Evolutionary conservation across 352 stramenopile genomes (phyloP).

Genomic region (Phytophthora cryptogea): DNA sequence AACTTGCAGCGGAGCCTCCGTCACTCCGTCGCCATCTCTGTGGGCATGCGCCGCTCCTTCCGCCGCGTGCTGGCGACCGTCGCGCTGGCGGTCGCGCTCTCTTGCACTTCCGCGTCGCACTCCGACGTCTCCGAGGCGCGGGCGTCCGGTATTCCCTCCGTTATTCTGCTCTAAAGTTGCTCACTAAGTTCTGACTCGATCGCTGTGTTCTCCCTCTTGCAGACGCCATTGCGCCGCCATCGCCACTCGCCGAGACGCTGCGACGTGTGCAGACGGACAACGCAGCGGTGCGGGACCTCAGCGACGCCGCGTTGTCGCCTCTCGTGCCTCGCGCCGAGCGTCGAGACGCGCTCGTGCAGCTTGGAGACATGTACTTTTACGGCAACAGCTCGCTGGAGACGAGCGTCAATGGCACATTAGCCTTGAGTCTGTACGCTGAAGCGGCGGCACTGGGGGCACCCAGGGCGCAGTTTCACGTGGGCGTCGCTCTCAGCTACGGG

Average conservation of each 20-base stretch:
- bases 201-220: constrained; percentile 2
- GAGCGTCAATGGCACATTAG: constrained; percentile 70
- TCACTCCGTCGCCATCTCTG: background rate
- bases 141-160: constrained; percentile 19
- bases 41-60: constrained; percentile 28
- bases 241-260: constrained; percentile 30
- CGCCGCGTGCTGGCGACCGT: constrained; percentile 13
- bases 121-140: constrained; percentile 33
- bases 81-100: constrained; percentile 13
- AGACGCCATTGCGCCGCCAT: constrained; percentile 33
- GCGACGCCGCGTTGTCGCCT: constrained; percentile 43
- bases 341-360: constrained; percentile 63
- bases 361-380: constrained; percentile 83
- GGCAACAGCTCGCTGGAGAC: constrained; percentile 66
- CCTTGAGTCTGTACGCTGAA: constrained; percentile 66
- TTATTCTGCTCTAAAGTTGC: background rate
- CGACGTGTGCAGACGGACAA: constrained; percentile 32
- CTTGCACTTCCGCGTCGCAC: constrained; percentile 1
- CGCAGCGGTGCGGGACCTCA: constrained; percentile 44
- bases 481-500: constrained; percentile 82
- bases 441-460: constrained; percentile 62
- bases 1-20: constrained; percentile 12
- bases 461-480: constrained; percentile 84
- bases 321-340: constrained; percentile 35
- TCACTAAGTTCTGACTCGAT: background rate